phyloP scores from a whole-genome alignment of 768 basidiomycete genomes.

The Agrocybe praecox region DNA sequence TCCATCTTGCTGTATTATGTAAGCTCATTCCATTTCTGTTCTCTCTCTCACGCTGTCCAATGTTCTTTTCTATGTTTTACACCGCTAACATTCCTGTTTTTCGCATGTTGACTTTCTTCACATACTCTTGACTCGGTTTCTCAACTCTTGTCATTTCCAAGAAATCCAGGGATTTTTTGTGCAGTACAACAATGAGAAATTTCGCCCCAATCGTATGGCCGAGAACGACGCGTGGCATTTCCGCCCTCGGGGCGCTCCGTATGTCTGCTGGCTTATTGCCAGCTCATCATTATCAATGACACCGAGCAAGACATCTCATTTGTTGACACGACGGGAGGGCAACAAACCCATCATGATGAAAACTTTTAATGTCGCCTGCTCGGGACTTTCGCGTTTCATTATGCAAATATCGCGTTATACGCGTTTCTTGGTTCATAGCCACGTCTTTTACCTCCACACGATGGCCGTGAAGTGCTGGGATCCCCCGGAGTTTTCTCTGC shows the following conservation, averaged over 20 bases:
- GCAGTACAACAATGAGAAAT: constrained; percentile 40
- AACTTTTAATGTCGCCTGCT: no score
- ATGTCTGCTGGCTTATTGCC: neutral
- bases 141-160: neutral
- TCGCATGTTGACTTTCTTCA: neutral
- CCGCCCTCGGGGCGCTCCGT: constrained; percentile 7
- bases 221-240: constrained; percentile 42
- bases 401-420: no score
- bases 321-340: no score
- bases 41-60: constrained; percentile 14
- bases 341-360: no score
- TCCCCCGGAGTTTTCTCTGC: no score
- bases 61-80: neutral
- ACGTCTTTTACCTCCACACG: no score
- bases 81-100: neutral
- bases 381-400: no score
- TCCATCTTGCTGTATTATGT: constrained; percentile 14
- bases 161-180: constrained; percentile 44
- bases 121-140: neutral
- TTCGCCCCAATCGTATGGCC: constrained; percentile 54
- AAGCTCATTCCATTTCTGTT: constrained; percentile 5
- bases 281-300: neutral
- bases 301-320: neutral
- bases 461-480: no score
- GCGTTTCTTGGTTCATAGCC: no score